A percentile compares a stretch with the other conserved stretches of the same genome.
phyloP scores from a whole-genome alignment of 192 early-diverging fungal genomes.

The Mortierella alpina region DNA sequence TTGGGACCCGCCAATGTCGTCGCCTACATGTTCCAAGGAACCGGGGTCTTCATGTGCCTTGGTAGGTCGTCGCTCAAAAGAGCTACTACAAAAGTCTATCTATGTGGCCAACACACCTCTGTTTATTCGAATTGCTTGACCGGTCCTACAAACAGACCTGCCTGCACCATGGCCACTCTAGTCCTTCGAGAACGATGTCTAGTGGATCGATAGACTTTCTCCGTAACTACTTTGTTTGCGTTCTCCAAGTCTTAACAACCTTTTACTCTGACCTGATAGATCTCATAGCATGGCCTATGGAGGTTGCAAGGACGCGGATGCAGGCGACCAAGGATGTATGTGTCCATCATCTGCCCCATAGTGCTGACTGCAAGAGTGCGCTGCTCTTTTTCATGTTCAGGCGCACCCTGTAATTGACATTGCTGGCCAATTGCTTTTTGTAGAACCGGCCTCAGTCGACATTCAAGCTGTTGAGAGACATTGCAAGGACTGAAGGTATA shows the following conservation, averaged over 20 bases:
- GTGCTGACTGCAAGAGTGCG: too few relatives aligned
- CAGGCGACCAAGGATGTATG: conserved; percentile 50
- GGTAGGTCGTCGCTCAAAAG: conserved; percentile 8
- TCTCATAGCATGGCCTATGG: conserved; percentile 41
- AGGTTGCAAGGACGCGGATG: conserved; percentile 52
- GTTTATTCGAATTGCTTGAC: too few relatives aligned
- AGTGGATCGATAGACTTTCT: too few relatives aligned
- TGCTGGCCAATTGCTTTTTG: too few relatives aligned
- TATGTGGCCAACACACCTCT: too few relatives aligned
- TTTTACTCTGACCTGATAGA: conserved; percentile 4
- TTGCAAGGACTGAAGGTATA: conserved; percentile 50
- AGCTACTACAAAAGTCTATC: neutral
- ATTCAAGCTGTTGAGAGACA: conserved; percentile 43
- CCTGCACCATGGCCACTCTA: too few relatives aligned
- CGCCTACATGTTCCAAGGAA: conserved; percentile 53
- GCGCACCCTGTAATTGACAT: neutral
- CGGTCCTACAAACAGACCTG: too few relatives aligned
- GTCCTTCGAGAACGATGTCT: too few relatives aligned
- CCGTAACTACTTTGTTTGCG: neutral
- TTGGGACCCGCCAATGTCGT: conserved; percentile 39
- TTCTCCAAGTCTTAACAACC: neutral
- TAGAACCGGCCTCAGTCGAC: conserved; percentile 49
- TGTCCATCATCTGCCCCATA: neutral
- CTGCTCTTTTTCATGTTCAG: neutral
- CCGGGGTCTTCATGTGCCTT: conserved; percentile 51